Base-by-base conservation (phyloP, 1,284 basidiomycete genomes). In the Naganishia liquefaciens region DNA sequence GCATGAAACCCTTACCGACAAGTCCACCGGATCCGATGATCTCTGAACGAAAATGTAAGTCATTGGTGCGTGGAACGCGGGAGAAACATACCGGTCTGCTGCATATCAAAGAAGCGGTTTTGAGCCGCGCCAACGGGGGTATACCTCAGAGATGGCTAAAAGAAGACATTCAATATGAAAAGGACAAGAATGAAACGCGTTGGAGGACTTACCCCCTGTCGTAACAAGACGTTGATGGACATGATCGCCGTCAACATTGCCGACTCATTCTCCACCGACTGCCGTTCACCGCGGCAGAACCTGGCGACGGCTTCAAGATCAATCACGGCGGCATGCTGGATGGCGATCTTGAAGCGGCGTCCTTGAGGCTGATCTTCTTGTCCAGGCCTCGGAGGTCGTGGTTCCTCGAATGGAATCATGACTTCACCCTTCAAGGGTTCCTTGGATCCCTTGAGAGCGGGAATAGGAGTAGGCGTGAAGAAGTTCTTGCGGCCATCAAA, bases 1-100 rank as follows among this genome's bases (percentile, higher is more conserved):
- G 77, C 42, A 73, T 71, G 71, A 79, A 79, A 5, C 77, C 77
- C 55, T 71, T 70, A 68, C 74, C 76, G 11, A 78, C 74, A 19
- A 76, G 63, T 42, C 70, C 77, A 28, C 77, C 77, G 50, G 71
- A 9, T 64, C 62, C 13, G 68, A 70, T 37, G 68, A 72, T 19
- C 73, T 63, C 62, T 52, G 57, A 15, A 7, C 43, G 37, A 6
- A 11, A 11, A 30, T 13, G 52, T 70, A 53, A 68, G 63, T 61
- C 47, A 17, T 19, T 39, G 43, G 37, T 64, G 27, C 4, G 28
- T 23, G 7, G 30, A 5, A 3, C 23, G 61, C 21, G n/a, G 37
- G 11, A 50, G 25, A 49, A 6, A 19, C 25, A 13, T 27, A 52
- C 68, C 49, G 3, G 69, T 66, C 69, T 69, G 46, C 73, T 75